A percentile compares a stretch with the other conserved stretches of the same genome.
Conservation (phyloP, 2,329 filamentous ascomycete species). For the Alternaria alternata region DNA sequence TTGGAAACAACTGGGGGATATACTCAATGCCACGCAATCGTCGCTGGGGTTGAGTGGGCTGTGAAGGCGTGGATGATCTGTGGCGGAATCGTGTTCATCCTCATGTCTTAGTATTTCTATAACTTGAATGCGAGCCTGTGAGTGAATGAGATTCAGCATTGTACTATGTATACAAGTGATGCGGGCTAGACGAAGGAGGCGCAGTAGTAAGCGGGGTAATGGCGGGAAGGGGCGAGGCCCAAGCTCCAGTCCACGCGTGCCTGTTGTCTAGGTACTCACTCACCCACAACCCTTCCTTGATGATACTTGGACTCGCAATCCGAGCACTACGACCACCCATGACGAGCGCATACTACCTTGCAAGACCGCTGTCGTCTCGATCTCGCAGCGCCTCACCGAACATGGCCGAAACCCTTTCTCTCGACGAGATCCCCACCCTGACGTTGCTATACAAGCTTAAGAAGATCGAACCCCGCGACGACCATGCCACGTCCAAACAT, state of each 20-base stretch:
- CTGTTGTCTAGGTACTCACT: neutral
- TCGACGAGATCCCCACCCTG: constrained; percentile 69
- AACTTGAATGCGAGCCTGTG: no score
- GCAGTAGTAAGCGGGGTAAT: neutral
- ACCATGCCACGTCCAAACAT: constrained; percentile 19
- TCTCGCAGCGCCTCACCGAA: constrained; percentile 1
- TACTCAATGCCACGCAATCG: no score
- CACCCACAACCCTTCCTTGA: neutral
- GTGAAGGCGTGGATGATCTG: no score
- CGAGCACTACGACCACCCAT: constrained; percentile 15
- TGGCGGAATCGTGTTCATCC: no score
- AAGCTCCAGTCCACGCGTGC: constrained; percentile 14
- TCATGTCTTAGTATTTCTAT: no score
- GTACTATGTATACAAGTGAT: neutral
- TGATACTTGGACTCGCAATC: neutral
- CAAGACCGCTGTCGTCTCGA: constrained; percentile 21
- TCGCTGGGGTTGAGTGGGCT: no score
- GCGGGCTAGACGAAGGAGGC: no score
- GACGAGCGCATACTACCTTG: constrained; percentile 37
- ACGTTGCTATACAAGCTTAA: constrained; percentile 70
- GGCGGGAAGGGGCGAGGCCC: neutral
- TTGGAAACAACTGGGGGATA: no score
- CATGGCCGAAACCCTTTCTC: constrained; percentile 35
- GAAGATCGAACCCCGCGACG: constrained; percentile 52
- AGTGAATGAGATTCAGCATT: constrained; percentile 22